phyloP scores from a whole-genome alignment of 129 eudicot genomes.

The Helichrysum umbraculigerum region DNA sequence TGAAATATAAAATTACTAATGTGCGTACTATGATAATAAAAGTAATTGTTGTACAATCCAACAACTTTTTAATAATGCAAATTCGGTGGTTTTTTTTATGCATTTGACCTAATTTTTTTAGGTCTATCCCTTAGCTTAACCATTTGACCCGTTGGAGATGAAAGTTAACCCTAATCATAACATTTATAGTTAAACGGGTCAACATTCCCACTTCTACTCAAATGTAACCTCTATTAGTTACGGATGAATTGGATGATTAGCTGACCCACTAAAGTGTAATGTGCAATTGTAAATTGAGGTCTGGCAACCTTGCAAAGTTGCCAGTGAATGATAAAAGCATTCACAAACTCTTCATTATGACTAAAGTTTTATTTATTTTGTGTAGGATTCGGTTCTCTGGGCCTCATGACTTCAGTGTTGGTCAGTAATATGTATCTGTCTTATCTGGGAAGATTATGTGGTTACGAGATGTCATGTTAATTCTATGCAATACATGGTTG shows the following conservation, averaged over 20 bases:
- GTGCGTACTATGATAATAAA: not conserved
- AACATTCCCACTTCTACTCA: not conserved
- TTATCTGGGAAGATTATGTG: constrained; percentile 7
- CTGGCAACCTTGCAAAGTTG: not conserved
- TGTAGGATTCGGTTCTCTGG: constrained; percentile 96
- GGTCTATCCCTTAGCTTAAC: not conserved
- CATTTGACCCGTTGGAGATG: not conserved
- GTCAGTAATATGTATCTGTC: constrained; percentile 35
- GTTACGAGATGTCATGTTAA: constrained; percentile 15
- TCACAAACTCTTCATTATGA: constrained; percentile 2
- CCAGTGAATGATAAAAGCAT: constrained; percentile 1
- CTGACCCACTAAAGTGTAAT: not conserved
- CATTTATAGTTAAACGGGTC: not conserved
- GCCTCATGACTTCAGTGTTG: constrained; percentile 94
- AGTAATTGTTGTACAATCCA: not conserved
- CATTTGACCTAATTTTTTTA: not conserved
- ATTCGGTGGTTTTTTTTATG: not conserved
- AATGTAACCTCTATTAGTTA: constrained; percentile 9
- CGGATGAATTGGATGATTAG: constrained; percentile 13
- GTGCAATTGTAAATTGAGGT: not conserved
- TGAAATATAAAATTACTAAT: not conserved
- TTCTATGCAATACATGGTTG: constrained; percentile 2
- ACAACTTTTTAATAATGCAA: not conserved
- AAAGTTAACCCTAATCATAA: not conserved
- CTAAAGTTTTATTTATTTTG: constrained; percentile 1